These are phyloP conservation scores for Scheffersomyces illinoinensis DNA, from an alignment of 1,139 yeast species.

Conservation along the genomic window DNA sequence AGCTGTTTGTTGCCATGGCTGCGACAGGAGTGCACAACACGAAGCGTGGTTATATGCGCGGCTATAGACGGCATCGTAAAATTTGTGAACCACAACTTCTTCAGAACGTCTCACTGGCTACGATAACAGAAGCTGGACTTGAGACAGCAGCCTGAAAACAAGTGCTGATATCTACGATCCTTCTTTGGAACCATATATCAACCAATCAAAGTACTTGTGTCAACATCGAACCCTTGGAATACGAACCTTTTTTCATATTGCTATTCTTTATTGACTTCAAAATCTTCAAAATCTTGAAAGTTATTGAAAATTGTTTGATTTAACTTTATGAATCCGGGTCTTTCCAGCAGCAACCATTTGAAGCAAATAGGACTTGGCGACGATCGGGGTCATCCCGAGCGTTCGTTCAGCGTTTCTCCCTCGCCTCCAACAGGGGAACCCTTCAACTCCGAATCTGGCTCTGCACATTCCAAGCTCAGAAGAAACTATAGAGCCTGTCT, in stretches of 20 bases:
- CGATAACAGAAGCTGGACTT: not conserved
- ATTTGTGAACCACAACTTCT: not conserved
- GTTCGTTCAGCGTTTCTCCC: not conserved
- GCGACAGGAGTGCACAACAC: not conserved
- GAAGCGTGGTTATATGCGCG: not conserved
- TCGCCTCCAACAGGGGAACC: not conserved
- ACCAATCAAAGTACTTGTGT: not conserved
- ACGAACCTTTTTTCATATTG: not conserved
- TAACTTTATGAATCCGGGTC: not conserved
- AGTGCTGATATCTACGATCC: not conserved
- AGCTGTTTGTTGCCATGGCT: not conserved
- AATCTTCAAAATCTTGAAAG: not conserved
- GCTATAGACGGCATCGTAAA: not conserved
- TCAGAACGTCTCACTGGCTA: not conserved
- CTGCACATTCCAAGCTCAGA: constrained; percentile 31
- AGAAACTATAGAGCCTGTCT: constrained; percentile 82
- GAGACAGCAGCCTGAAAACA: not conserved
- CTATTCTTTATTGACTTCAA: not conserved
- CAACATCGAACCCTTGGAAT: not conserved
- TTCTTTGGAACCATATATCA: not conserved
- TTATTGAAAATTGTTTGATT: not conserved
- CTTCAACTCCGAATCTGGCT: not conserved
- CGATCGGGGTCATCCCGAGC: not conserved
- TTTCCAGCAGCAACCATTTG: not conserved
- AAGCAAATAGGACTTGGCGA: not conserved